A percentile compares a stretch with the other conserved stretches of the same genome.
Conservation (phyloP, 1,284 basidiomycete species). For the Somion occarium region DNA sequence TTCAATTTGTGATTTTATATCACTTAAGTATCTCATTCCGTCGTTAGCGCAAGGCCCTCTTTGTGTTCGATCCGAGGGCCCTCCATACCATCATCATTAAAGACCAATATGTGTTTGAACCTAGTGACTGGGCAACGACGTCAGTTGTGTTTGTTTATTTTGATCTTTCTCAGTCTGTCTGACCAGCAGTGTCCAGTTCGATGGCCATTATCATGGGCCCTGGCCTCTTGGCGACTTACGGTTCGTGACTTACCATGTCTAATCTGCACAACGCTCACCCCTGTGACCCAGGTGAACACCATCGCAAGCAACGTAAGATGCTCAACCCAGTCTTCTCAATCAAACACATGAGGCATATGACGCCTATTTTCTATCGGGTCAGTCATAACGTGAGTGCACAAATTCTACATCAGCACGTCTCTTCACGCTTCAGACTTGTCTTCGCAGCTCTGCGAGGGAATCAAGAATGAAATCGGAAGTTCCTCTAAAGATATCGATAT, state of each 20-base stretch:
- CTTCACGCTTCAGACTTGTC: neutral
- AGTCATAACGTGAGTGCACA: constrained; percentile 22
- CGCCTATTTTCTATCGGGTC: constrained; percentile 29
- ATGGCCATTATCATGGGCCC: constrained; percentile 16
- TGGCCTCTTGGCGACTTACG: constrained; percentile 15
- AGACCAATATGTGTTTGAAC: constrained; percentile 11
- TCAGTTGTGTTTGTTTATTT: neutral
- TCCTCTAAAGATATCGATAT: constrained; percentile 27
- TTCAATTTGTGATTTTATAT: neutral
- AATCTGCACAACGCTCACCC: neutral
- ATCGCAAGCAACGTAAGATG: constrained; percentile 28
- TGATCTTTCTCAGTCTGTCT: neutral
- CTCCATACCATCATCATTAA: constrained; percentile 12
- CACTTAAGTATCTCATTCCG: neutral
- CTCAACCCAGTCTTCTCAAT: constrained; percentile 31
- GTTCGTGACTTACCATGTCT: constrained; percentile 1
- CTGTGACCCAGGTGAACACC: constrained; percentile 26
- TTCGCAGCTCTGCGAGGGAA: constrained; percentile 18
- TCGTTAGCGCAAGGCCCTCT: constrained; percentile 9
- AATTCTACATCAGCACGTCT: neutral
- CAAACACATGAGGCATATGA: constrained; percentile 26
- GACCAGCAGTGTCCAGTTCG: constrained; percentile 7
- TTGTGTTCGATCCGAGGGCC: constrained; percentile 14
- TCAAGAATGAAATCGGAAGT: constrained; percentile 16
- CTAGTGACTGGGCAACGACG: constrained; percentile 4